Evolutionary conservation across 441 rosid species (phyloP), one percentile per base, ranked within the genome.

Genomic region (Capsella rubella): DNA sequence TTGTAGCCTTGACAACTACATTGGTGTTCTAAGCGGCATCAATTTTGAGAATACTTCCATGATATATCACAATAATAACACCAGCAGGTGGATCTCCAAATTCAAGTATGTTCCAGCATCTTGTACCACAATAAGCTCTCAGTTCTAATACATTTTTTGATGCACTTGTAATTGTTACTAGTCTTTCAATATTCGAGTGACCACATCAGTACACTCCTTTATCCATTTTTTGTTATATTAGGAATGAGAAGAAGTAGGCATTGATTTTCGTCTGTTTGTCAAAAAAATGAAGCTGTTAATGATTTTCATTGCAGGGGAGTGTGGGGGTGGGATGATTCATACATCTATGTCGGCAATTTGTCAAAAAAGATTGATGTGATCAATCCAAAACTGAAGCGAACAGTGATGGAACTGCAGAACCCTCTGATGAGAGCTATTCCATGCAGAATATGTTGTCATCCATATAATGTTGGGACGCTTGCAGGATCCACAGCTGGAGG

Each of bases 291-390:
- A 64, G 15, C 31, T 64, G 53, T 43, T 64, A 35, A 34, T 15
- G 15, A 31, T 28, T 60, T 3, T 27, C 37, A 16, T 62, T 76
- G 60, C 87, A 91, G 94, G 78, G 93, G 85, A 42, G 81, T 82
- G 28, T 90, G 99, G 97, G 97, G 97, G 3, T 93, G 98, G 98
- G 93, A 91, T 75, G 97, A 91, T 80, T 84, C 93, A 31, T 73
- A 57, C 63, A 29, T 93, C 69, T 91, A 82, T 83, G 76, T 86
- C 0, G 97, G 90, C 74, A 89, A 84, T 60, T 77, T 81, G 86
- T 79, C 76, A 50, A 85, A 86, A 81, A 85, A 5, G 16, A 84
- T 92, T 4, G 96, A 92, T 82, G 84, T 92, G 31, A 84, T 92
- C 64, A 87, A 89, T 45, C 64, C 78, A 0, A 43, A 64, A 16